These are phyloP conservation scores for Avena atlantica DNA, from an alignment of 176 grass and related monocot species.

Conservation along the genomic window DNA sequence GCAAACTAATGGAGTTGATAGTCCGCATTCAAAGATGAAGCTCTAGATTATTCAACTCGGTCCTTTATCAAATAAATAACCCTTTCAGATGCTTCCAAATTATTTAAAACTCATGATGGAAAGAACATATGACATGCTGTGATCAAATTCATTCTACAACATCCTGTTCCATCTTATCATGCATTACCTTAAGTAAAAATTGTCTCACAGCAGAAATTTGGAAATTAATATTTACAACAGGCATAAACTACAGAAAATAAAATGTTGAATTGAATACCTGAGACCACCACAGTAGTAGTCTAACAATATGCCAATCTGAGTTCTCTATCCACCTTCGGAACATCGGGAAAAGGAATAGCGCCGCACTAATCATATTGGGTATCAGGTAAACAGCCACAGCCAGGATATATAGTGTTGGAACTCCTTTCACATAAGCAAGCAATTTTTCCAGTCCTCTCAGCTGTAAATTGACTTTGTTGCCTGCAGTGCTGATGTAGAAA, in stretches of 20 bases:
- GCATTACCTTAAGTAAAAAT: constrained; percentile 28
- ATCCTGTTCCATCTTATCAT: constrained; percentile 3
- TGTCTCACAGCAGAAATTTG: constrained; percentile 3
- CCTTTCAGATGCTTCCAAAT: background rate
- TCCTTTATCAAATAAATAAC: background rate
- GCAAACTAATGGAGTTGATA: background rate
- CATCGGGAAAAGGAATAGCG: constrained; percentile 86
- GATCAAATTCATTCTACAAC: constrained; percentile 22
- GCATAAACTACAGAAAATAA: constrained; percentile 21
- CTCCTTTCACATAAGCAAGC: constrained; percentile 72
- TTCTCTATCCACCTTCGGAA: constrained; percentile 88
- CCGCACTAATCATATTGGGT: constrained; percentile 73
- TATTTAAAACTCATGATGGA: background rate
- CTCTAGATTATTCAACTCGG: background rate
- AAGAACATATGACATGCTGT: background rate
- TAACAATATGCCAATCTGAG: constrained; percentile 83
- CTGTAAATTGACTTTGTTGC: constrained; percentile 65
- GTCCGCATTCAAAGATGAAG: constrained; percentile 4
- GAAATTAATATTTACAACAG: constrained; percentile 9
- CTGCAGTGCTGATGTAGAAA: constrained; percentile 70
- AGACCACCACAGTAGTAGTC: constrained; percentile 94
- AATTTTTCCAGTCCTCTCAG: constrained; percentile 54
- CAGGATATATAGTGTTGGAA: constrained; percentile 83
- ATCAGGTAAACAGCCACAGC: constrained; percentile 82
- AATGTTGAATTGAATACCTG: constrained; percentile 67